Percentiles rank a stretch among this genome's conserved stretches.
These are phyloP conservation scores for Trichocladium uniseriatum DNA, from an alignment of 495 filamentous ascomycete species.

Conservation along the genomic window DNA sequence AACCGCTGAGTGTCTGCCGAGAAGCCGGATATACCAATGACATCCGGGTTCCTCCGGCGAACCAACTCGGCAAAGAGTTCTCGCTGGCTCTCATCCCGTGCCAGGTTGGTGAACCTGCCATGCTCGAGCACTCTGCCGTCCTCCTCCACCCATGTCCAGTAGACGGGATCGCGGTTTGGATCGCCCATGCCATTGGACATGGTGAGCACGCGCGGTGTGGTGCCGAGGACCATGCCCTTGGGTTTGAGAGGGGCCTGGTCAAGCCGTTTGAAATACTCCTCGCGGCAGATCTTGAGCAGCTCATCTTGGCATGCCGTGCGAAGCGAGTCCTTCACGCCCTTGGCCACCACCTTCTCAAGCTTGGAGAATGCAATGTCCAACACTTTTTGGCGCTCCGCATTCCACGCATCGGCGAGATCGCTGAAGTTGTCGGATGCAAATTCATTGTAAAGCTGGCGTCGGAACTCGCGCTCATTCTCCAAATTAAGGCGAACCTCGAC, in stretches of 20 bases:
- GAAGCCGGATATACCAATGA: constrained; percentile 83
- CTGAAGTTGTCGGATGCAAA: constrained; percentile 92
- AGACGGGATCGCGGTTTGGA: constrained; percentile 64
- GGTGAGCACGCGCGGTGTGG: constrained; percentile 74
- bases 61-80: constrained; percentile 65
- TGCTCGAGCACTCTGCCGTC: constrained; percentile 81
- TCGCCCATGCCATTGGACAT: constrained; percentile 75
- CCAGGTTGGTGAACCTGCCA: constrained; percentile 72
- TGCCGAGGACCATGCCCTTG: constrained; percentile 84
- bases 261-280: constrained; percentile 74
- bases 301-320: constrained; percentile 86
- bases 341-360: constrained; percentile 73
- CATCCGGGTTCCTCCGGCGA: constrained; percentile 70
- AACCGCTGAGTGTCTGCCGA: constrained; percentile 79
- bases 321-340: constrained; percentile 86
- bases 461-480: constrained; percentile 64
- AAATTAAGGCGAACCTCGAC: constrained; percentile 74
- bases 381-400: constrained; percentile 70
- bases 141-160: constrained; percentile 89
- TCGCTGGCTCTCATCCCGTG: constrained; percentile 56
- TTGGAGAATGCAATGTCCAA: constrained; percentile 72
- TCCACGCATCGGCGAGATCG: constrained; percentile 93
- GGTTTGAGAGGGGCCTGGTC: constrained; percentile 96
- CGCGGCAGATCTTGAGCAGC: constrained; percentile 69
- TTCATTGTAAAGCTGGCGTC: constrained; percentile 61